Evolutionary conservation across 805 yeast genomes (phyloP), one percentile per base, ranked within the genome.

Genomic region (Suhomyces sp.): DNA sequence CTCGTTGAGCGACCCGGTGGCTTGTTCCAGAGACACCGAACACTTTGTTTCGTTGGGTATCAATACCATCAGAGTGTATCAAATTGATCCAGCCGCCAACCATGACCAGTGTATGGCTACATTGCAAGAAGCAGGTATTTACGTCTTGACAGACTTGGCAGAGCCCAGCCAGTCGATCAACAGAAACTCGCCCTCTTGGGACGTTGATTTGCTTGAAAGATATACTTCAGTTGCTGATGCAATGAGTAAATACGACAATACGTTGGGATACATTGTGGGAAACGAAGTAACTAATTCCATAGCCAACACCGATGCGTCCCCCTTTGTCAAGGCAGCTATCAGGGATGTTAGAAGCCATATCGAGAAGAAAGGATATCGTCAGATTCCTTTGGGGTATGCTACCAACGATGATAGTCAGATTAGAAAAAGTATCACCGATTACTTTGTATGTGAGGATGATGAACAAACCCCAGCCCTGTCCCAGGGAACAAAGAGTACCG

Each of bases 21-120:
- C 81, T 3, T 91, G 98, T 65, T 58, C 77, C 45, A 74, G 97
- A 53, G 98, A 91, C 53, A 71, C 90, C 41, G 87, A 88, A n/a
- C 81, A 82, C 55, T 69, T 88, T 40, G 59, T 65, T 39, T 70
- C 79, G 40, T 70, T 90, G 33, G 76, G 77, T 35, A 76, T 93
- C 36, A 91, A 91, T 58, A 78, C 83, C 8, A 68, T 91, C 38
- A 76, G 98, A 53, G 95, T 91, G 2, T 91, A 90, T 54, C 88
- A 95, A 25, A 75, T 91, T 34, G 82, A 90, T 63, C 81, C 91
- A 12, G 60, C 73, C 1, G 65, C 69, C 40, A 69, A 79, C 53
- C 98, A 91, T 65, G 82, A 78, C 52, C 76, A 60, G 50, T 69
- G 50, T 43, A 55, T 33, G 62, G 51, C 28, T 48, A 61, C 50